A percentile compares a stretch with the other conserved stretches of the same genome.
Evolutionary conservation across 1,284 basidiomycete genomes (phyloP).

Genomic region (Microstroma glucosiphilum): DNA sequence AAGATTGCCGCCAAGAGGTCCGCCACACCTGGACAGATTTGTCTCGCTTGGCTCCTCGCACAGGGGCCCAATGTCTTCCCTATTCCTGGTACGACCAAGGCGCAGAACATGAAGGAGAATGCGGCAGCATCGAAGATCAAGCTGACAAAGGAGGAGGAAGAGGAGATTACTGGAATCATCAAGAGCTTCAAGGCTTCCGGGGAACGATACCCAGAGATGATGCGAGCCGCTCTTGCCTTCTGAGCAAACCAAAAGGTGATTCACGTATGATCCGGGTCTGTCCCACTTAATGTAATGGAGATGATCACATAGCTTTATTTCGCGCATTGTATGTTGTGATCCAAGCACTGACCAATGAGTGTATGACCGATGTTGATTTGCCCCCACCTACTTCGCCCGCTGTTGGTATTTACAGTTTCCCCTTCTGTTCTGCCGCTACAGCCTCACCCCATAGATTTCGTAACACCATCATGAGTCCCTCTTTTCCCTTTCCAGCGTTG

Average conservation of each 20-base stretch:
- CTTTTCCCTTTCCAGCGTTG: slow-evolving; percentile 76
- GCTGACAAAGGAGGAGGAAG: slow-evolving; percentile 20
- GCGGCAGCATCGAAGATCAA: slow-evolving; percentile 21
- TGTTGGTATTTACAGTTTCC: too few species aligned
- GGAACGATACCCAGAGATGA: slow-evolving; percentile 17
- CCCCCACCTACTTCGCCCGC: too few species aligned
- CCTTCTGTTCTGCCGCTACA: background rate
- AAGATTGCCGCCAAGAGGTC: slow-evolving; percentile 30
- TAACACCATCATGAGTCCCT: slow-evolving; percentile 79
- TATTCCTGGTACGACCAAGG: slow-evolving; percentile 18
- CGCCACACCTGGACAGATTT: slow-evolving; percentile 30
- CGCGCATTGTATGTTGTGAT: too few species aligned
- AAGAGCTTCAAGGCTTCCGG: slow-evolving; percentile 34
- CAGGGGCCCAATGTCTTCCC: slow-evolving; percentile 16
- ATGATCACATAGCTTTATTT: too few species aligned
- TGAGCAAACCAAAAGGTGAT: too few species aligned
- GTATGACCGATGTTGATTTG: too few species aligned
- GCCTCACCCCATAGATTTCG: slow-evolving; percentile 58
- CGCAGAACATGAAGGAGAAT: slow-evolving; percentile 21
- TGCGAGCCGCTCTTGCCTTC: slow-evolving; percentile 20
- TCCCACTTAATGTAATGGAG: too few species aligned
- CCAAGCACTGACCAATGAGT: too few species aligned
- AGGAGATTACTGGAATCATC: slow-evolving; percentile 27
- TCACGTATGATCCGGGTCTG: too few species aligned
- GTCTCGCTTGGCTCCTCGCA: slow-evolving; percentile 22